Conservation (phyloP, 2,329 filamentous ascomycete genomes). For the Dothideomycetes sp. region DNA sequence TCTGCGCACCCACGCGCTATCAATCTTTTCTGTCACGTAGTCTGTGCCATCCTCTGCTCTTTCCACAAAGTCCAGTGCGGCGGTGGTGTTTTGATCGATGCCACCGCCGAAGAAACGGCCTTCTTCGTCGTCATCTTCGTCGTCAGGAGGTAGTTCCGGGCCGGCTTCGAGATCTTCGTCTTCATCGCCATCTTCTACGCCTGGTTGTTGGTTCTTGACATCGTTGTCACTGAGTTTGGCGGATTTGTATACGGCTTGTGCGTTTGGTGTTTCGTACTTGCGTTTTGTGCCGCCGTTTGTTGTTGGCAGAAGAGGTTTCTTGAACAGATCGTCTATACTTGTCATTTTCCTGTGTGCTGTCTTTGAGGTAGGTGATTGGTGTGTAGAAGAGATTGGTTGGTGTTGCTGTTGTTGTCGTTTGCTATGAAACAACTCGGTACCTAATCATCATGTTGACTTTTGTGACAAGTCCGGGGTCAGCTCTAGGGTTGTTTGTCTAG, state of each 20-base stretch:
- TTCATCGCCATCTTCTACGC: constrained; percentile 39
- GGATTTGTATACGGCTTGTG: constrained; percentile 52
- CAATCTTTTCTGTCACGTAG: constrained; percentile 63
- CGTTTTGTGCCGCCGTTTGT: constrained; percentile 37
- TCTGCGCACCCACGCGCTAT: constrained; percentile 72
- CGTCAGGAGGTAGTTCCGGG: constrained; percentile 24
- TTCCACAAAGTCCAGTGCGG: constrained; percentile 84
- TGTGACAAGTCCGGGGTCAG: background rate
- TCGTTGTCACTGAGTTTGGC: constrained; percentile 47
- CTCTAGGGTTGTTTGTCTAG: background rate
- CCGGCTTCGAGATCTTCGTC: constrained; percentile 27
- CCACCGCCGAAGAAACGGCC: constrained; percentile 94
- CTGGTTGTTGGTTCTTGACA: constrained; percentile 39
- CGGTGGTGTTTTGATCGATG: constrained; percentile 68
- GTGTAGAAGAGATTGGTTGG: background rate
- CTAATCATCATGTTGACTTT: background rate
- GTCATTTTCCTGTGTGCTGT: constrained; percentile 47
- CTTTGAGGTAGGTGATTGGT: background rate
- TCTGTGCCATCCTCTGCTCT: constrained; percentile 48
- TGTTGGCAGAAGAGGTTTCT: constrained; percentile 41
- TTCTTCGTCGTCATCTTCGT: constrained; percentile 68
- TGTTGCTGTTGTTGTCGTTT: background rate
- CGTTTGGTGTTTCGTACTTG: constrained; percentile 47
- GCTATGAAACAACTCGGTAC: background rate
- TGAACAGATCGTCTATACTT: constrained; percentile 55